phyloP scores from a whole-genome alignment of 768 basidiomycete genomes.

The Podaxis sp. region DNA sequence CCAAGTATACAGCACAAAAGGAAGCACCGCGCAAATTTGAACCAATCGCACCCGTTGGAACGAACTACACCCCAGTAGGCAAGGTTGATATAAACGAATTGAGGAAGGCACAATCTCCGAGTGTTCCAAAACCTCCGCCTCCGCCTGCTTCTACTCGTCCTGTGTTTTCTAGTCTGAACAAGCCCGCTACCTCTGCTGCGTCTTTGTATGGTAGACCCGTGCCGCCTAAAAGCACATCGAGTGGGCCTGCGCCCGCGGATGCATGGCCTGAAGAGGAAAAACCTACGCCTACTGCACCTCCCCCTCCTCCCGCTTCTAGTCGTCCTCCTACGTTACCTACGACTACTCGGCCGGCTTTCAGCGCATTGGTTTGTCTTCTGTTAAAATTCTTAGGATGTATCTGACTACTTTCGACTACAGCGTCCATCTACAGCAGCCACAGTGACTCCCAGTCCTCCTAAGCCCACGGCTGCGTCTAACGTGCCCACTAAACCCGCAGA shows the following conservation, averaged over 20 bases:
- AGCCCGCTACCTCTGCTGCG: slow-evolving; percentile 39
- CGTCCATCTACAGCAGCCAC: slow-evolving; percentile 18
- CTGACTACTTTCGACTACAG: slow-evolving; percentile 15
- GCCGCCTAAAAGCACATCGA: slow-evolving; percentile 17
- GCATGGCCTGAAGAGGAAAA: slow-evolving; percentile 58
- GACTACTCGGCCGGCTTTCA: slow-evolving; percentile 31
- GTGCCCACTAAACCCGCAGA: slow-evolving; percentile 66
- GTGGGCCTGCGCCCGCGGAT: slow-evolving; percentile 48
- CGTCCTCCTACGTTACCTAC: slow-evolving; percentile 49
- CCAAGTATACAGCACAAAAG: slow-evolving; percentile 83
- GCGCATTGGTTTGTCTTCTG: slow-evolving; percentile 29
- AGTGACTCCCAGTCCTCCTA: slow-evolving; percentile 29
- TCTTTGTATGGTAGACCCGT: slow-evolving; percentile 41
- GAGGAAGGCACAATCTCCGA: slow-evolving; percentile 45
- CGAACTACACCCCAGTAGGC: slow-evolving; percentile 74
- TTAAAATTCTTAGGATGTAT: not conserved
- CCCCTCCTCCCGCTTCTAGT: slow-evolving; percentile 43
- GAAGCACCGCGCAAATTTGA: slow-evolving; percentile 72
- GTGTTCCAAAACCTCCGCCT: slow-evolving; percentile 37
- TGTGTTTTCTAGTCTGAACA: slow-evolving; percentile 38
- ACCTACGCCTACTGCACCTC: slow-evolving; percentile 35
- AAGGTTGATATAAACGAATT: slow-evolving; percentile 67
- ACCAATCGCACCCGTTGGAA: slow-evolving; percentile 81
- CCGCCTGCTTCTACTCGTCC: slow-evolving; percentile 48
- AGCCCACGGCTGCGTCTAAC: slow-evolving; percentile 44